Evolutionary conservation across 164 flowering plant species (phyloP), one percentile per base, ranked within the genome.

Genomic region (Kalanchoe fedtschenkoi): DNA sequence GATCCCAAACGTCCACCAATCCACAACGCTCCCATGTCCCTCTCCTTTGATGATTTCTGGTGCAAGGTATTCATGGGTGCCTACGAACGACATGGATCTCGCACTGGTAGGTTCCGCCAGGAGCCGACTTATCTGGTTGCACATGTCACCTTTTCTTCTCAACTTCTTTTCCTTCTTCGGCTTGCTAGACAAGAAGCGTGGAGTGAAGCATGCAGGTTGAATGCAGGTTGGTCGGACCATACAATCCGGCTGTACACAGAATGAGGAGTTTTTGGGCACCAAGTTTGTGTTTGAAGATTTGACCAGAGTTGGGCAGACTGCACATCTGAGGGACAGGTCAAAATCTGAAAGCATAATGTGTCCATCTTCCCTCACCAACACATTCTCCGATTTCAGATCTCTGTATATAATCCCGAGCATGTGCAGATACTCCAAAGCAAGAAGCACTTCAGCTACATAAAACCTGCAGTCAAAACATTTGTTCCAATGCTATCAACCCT

Each of bases 351-450:
- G 60, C 60, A 56, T 56, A 19, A 56, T 56, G 35, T 56, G 60
- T 14, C 60, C 60, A 56, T 56, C 60, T 29, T 56, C 60, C 60
- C 60, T 56, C 37, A 30, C 60, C 17, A 56, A 28, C 17, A 56
- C 60, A 13, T 56, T 56, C 35, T 56, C 60, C 35, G 60, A 34
- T 30, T 56, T 56, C 21, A 56, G 7, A 28, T 56, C 60, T 34
- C 60, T 56, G 60, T 56, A 56, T 56, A 56, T 56, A n/a, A 56
- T 56, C 29, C 60, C 60, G 60, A 56, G 60, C 60, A 56, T 56
- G 19, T 56, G 60, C 0, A 56, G 60, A 56, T 56, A 56, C 60
- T 56, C 60, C 22, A 56, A 30, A 8, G 60, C 60, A 56, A 56
- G 60, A 28, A 56, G 60, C 35, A 30, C 60, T 56, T 56, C 60